Evolutionary conservation across 306 rosid species (phyloP), one percentile per base, ranked within the genome.

Genomic region (Begonia fuchsioides): DNA sequence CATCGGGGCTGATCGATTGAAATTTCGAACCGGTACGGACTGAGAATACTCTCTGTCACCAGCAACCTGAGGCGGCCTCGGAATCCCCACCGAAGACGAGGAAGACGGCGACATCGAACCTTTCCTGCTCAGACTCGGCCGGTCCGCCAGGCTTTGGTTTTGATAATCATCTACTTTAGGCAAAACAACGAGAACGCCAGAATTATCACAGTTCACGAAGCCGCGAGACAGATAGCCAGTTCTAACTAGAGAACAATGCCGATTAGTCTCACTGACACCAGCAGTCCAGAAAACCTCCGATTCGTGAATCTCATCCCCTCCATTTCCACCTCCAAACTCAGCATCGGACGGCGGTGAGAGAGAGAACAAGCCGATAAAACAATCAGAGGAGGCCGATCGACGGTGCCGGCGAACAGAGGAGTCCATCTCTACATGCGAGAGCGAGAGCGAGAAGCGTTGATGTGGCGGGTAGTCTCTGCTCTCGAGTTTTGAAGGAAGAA

Each of bases 1-100:
- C 49, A 83, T 65, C 26, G 94, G 87, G 20, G 87, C 94, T 15
- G 96, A 82, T 54, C 77, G 85, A 53, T 67, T 78, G 67, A 78
- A 68, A 54, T 64, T 76, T 59, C 70, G 61, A 4, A 66, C 60
- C 41, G 79, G 68, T 43, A 32, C 39, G 2, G 96, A 77, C 57
- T 72, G 86, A 12, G 72, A 46, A 6, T 46, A 57, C 1, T 69
- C 82, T n/a, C 64, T 45, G n/a, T 43, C 68, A 13, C 20, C 43
- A 6, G 51, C 13, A 19, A 19, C 43, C 51, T 56, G 67, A 45
- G 62, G 56, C 16, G 72, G 74, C 48, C 92, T 77, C 35, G 83
- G 86, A 12, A 82, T 51, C 47, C 55, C 68, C 35, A 26, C 35
- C 35, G 35, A 26, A 26, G 82, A 51, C 35, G 82, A 41, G 44